A percentile compares a stretch with the other conserved stretches of the same genome.
phyloP scores from a whole-genome alignment of 176 grass and related monocot genomes.

The Thinopyrum elongatum region DNA sequence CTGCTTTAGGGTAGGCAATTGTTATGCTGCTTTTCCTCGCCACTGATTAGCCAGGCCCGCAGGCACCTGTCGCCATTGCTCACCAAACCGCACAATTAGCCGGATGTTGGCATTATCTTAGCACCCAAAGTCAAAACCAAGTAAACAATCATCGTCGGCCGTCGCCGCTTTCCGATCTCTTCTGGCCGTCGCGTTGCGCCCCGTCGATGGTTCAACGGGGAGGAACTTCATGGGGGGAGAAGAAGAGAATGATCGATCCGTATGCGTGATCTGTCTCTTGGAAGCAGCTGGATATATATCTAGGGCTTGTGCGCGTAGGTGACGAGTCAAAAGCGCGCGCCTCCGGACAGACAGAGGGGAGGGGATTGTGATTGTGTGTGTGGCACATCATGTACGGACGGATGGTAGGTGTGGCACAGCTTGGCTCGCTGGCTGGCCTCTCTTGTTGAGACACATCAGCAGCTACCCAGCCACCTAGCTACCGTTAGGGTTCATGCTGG shows the following conservation, averaged over 20 bases:
- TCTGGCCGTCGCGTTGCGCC: constrained; percentile 21
- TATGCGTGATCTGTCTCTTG: background rate
- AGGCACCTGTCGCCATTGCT: constrained; percentile 27
- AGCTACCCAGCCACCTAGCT: background rate
- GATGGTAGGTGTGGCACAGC: constrained; percentile 26
- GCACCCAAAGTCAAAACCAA: constrained; percentile 63
- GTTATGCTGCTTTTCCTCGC: constrained; percentile 32
- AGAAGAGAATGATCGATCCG: background rate
- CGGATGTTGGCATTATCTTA: constrained; percentile 24
- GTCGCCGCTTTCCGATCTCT: constrained; percentile 32
- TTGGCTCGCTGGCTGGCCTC: constrained; percentile 19
- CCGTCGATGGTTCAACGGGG: constrained; percentile 13
- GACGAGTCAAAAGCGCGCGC: constrained; percentile 43
- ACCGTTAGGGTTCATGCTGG: constrained; percentile 30
- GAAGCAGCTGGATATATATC: background rate
- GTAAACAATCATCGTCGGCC: constrained; percentile 36
- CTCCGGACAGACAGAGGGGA: constrained; percentile 34
- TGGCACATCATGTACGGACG: constrained; percentile 3
- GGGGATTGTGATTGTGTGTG: constrained; percentile 5
- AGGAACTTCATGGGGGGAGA: background rate
- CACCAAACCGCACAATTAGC: constrained; percentile 60
- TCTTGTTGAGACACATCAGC: constrained; percentile 40
- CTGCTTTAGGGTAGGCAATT: constrained; percentile 47
- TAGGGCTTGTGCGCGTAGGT: constrained; percentile 45
- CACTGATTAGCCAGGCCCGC: constrained; percentile 47